Base-by-base conservation (phyloP, 129 eudicot genomes). In the Glebionis coronaria region DNA sequence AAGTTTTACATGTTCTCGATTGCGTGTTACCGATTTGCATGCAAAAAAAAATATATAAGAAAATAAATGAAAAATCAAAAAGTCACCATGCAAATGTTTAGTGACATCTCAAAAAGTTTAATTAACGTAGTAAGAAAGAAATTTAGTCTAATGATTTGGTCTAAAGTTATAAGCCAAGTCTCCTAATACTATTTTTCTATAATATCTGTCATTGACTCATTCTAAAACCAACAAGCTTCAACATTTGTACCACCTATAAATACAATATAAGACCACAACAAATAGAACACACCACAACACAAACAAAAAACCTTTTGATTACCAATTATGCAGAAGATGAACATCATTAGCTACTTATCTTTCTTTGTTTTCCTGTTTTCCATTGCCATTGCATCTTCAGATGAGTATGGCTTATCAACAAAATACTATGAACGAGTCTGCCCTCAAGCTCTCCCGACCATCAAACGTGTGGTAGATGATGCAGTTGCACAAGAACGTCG, bases 401-500 rank as follows among this genome's bases (percentile, higher is more conserved):
- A 35, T 35, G 59, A 69, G 4, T 49, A 66, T 0, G 71, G 18
- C 9, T 71, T 75, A 31, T 71, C 84, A 11, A 12, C 75, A 12
- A 25, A 73, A 20, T 83, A 63, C 20, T 83, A 83, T 21, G 74
- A 74, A 10, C 67, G 62, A 55, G 44, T 53, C 13, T 83, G 88
- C 52, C 82, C 80, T 1, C 59, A 83, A 53, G 81, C 84, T 65
- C 35, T 83, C 49, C 85, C 88, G 4, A 62, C 81, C 49, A 78
- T 83, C 42, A 80, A 71, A 68, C 79, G 80, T 7, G 68, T 66
- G 12, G 88, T 83, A 19, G 73, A 73, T 51, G 83, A 77, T 3
- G 91, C 90, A 9, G 61, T 84, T 2, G 54, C 63, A 3, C 76
- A 75, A 68, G 86, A 84, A 56, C 47, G 63, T 2, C 86, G 90